These are phyloP conservation scores for Acacia concinna DNA, from an alignment of 331 rosid genomes.

Conservation along the genomic window DNA sequence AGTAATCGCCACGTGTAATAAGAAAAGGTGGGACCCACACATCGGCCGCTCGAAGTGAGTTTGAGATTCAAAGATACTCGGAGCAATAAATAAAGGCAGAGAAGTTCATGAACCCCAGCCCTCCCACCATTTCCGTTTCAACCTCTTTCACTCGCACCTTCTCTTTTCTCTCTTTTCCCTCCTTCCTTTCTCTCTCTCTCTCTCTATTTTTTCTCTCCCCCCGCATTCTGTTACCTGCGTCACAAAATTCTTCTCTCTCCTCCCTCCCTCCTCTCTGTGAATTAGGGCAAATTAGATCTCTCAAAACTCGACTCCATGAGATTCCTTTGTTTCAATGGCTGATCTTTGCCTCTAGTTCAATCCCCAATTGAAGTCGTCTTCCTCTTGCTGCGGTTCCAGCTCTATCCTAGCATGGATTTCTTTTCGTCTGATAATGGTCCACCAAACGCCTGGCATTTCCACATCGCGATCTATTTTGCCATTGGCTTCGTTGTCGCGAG, in stretches of 20 bases:
- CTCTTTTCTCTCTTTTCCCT: slow-evolving; percentile 2
- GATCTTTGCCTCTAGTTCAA: slow-evolving; percentile 7
- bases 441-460: slow-evolving; percentile 58
- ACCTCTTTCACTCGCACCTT: slow-evolving; percentile 1
- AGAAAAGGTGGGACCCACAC: slow-evolving; percentile 13
- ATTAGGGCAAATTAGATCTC: slow-evolving; percentile 47
- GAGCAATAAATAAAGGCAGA: slow-evolving; percentile 22
- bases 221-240: slow-evolving; percentile 2
- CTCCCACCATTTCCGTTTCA: slow-evolving; percentile 24
- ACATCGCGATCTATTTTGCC: slow-evolving; percentile 67
- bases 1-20: slow-evolving; percentile 24
- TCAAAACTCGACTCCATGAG: neutral
- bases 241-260: neutral
- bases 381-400: slow-evolving; percentile 27
- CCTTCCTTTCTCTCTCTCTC: too few species aligned
- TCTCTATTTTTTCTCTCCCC: neutral
- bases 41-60: neutral
- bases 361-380: slow-evolving; percentile 36
- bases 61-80: slow-evolving; percentile 15
- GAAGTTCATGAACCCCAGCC: neutral
- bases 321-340: slow-evolving; percentile 25
- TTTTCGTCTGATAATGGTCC: slow-evolving; percentile 43
- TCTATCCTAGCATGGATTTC: slow-evolving; percentile 60
- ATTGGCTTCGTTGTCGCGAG: slow-evolving; percentile 54
- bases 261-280: neutral